phyloP scores from a whole-genome alignment of 768 basidiomycete genomes.

The Panaeolus cyanescens region DNA sequence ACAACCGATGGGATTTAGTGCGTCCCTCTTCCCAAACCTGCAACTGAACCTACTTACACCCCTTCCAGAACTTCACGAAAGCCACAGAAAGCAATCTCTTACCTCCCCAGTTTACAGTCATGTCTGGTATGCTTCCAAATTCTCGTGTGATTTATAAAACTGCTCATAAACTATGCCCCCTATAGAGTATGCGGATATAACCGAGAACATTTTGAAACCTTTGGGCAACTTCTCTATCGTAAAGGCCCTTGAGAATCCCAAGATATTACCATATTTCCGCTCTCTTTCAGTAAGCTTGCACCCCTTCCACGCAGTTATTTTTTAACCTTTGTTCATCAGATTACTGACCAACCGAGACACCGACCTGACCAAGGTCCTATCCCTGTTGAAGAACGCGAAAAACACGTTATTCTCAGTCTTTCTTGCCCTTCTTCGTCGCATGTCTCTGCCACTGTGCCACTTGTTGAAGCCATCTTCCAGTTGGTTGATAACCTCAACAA shows the following conservation, averaged over 20 bases:
- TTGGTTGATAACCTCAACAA: conserved; percentile 71
- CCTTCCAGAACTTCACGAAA: conserved; percentile 75
- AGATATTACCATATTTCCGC: conserved; percentile 75
- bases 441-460: conserved; percentile 50
- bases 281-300: conserved; percentile 69
- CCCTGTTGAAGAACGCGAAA: conserved; percentile 53
- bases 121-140: conserved; percentile 57
- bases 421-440: conserved; percentile 51
- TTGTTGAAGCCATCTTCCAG: conserved; percentile 71
- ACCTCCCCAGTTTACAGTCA: conserved; percentile 65
- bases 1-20: conserved; percentile 86
- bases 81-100: conserved; percentile 66
- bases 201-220: conserved; percentile 74
- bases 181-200: conserved; percentile 82
- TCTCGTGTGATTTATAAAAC: neutral
- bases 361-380: conserved; percentile 57
- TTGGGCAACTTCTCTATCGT: conserved; percentile 47
- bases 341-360: conserved; percentile 83
- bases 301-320: conserved; percentile 1
- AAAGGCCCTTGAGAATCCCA: conserved; percentile 63
- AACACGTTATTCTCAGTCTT: conserved; percentile 76
- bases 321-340: conserved; percentile 33
- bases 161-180: conserved; percentile 9
- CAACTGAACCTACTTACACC: neutral
- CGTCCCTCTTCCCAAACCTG: conserved; percentile 26